Percentiles rank a stretch among this genome's conserved stretches.
Conservation (phyloP, 1,284 basidiomycete species). For the Rhodofomes roseus region DNA sequence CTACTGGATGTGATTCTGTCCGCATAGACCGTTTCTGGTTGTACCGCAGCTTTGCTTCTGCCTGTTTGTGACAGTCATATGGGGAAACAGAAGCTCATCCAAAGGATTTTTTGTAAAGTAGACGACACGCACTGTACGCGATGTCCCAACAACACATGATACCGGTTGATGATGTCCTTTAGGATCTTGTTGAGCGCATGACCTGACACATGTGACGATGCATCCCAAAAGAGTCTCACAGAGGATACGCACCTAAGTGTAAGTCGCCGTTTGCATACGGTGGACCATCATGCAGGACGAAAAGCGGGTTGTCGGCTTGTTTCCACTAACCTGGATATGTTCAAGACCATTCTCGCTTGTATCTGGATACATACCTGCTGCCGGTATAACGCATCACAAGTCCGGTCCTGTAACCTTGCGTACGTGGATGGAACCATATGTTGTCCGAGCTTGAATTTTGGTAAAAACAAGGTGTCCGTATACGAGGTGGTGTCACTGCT, state of each 20-base stretch:
- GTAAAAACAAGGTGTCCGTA: conserved; percentile 77
- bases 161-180: conserved; percentile 96
- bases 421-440: conserved; percentile 67
- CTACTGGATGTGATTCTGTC: too few species aligned
- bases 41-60: too few species aligned
- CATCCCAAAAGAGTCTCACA: not conserved
- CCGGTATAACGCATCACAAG: conserved; percentile 76
- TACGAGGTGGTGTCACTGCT: conserved; percentile 30
- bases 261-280: conserved; percentile 97
- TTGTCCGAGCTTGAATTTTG: conserved; percentile 81
- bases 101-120: too few species aligned
- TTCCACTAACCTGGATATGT: conserved; percentile 44
- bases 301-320: conserved; percentile 62
- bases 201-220: conserved; percentile 44
- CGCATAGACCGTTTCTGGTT: too few species aligned
- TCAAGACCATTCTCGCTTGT: not conserved
- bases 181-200: conserved; percentile 97
- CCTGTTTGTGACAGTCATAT: too few species aligned
- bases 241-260: conserved; percentile 75
- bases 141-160: conserved; percentile 75
- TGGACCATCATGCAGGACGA: conserved; percentile 94
- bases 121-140: conserved; percentile 73
- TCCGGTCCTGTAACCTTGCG: conserved; percentile 62
- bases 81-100: too few species aligned
- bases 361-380: conserved; percentile 79